Base-by-base conservation (phyloP, 257 asterid genomes). In the Knoxia roxburghii region DNA sequence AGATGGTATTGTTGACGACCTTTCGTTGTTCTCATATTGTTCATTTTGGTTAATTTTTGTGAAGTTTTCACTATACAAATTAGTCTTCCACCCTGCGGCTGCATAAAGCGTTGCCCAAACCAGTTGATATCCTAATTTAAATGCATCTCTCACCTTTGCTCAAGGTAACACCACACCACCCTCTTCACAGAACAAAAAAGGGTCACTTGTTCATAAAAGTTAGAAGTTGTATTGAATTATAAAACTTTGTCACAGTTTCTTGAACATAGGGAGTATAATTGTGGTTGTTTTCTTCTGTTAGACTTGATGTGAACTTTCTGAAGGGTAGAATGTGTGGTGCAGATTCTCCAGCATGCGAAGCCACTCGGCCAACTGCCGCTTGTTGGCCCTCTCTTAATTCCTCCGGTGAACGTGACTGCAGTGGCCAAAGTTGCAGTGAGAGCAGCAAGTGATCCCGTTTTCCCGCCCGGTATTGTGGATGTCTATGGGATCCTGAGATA, bases 341-440 rank as follows among this genome's bases (percentile, higher is more conserved):
- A 92, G 98, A 77, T 89, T 69, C 87, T 92, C 52, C 93, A 83
- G 79, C 77, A 76, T 73, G 86, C 95, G 27, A 93, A 88, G 71
- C 71, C 94, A 18, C 77, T 90, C 56, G 78, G 55, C 75, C 86
- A 81, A 76, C 60, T 90, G 46, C 99, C 99, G 35, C 71, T 93
- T n/a, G 80, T 93, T 5, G 99, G 99, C 24, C 97, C 97, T 11
- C 78, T 93, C 35, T 77, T 93, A 11, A 86, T 84, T 49, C 91
- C 96, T 49, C 98, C 98, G 0, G 95, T 93, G 60, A 84, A 70
- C 65, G 98, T 83, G 9, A 81, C 76, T 23, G 87, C 96, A 4
- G 95, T 93, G 54, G 95, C 98, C 35, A 88, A 80, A 76, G 98
- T 93, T 65, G 91, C 96, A 6, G 88, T 90, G 13, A 79, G 98